Evolutionary conservation across 768 basidiomycete species (phyloP), one percentile per base, ranked within the genome.

Genomic region (Tricholoma hemisulphureum): DNA sequence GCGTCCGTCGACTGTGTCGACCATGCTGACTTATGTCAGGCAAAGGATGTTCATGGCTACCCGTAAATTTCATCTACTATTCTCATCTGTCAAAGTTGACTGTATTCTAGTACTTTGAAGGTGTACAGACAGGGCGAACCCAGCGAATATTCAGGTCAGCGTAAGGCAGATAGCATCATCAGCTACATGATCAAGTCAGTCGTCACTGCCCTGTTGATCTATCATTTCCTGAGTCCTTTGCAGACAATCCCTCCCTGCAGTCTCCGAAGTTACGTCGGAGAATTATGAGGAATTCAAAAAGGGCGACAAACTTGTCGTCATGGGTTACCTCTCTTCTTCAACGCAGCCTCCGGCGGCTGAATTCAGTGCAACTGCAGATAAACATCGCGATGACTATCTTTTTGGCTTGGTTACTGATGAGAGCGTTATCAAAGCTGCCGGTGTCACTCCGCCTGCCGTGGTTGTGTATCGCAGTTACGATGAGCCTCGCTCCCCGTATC

Each of bases 1-100:
- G 95, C 95, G 63, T 96, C 98, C 71, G 95, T 98, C 51, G 94
- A 98, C 79, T 98, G 96, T 73, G 96, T 97, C 45, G 95, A 92
- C 61, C 81, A 98, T 67, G 85, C 89, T 23, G 95, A 96, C 54
- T 83, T 99, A 28, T 99, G 97, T 76, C 87, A 91, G 69, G 67
- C 82, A 51, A 87, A 95, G 57, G 95, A 90, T 39, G 83, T 99
- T 43, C 86, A 88, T 71, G 96, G 96, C 14, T 99, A 99, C 77
- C 95, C 95, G 94, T 95, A 66, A 67, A 93, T 79, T 6, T 20
- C 28, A 9, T 26, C 18, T 7, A 18, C 55, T 16, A 45, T 18
- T 6, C 10, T 7, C 41, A 8, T 16, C 16, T 13, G 16, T 51
- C 2, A 4, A 13, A 14, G 26, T n/a, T 48, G 13, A 28, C 21